Percentiles rank a stretch among this genome's conserved stretches.
These are phyloP conservation scores for Lablab purpureus DNA, from an alignment of 306 rosid species.

Conservation along the genomic window DNA sequence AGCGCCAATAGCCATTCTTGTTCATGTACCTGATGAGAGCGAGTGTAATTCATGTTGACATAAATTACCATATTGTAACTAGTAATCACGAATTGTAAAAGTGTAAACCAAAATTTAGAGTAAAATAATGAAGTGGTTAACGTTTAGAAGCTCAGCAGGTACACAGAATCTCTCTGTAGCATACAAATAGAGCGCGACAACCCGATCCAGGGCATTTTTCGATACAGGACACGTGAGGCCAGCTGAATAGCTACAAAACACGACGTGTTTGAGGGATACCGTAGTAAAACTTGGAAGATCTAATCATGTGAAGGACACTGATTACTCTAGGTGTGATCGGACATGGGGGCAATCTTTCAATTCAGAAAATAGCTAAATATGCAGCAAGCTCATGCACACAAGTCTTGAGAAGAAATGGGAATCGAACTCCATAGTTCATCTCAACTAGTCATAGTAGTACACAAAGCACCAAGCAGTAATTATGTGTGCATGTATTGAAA, in stretches of 20 bases:
- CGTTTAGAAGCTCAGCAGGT: neutral
- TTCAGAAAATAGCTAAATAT: neutral
- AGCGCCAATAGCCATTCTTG: too few species aligned
- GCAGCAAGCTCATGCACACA: neutral
- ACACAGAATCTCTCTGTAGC: conserved; percentile 23
- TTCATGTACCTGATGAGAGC: neutral
- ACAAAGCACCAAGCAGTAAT: neutral
- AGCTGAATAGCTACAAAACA: conserved; percentile 6
- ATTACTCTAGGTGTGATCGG: neutral
- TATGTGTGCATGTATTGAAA: neutral
- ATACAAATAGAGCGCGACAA: conserved; percentile 11
- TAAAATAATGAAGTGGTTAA: neutral
- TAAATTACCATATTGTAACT: neutral
- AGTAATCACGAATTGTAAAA: neutral
- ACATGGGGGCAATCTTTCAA: neutral
- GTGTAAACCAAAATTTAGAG: neutral
- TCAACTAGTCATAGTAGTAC: neutral
- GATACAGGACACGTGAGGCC: neutral
- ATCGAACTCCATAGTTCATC: neutral
- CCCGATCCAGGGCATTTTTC: neutral
- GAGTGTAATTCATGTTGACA: neutral
- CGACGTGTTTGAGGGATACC: neutral
- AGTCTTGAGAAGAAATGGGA: neutral
- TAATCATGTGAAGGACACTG: neutral
- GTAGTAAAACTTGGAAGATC: neutral